A percentile compares a stretch with the other conserved stretches of the same genome.
Evolutionary conservation across 2,329 filamentous ascomycete genomes (phyloP).

Genomic region (Coniella lustricola): DNA sequence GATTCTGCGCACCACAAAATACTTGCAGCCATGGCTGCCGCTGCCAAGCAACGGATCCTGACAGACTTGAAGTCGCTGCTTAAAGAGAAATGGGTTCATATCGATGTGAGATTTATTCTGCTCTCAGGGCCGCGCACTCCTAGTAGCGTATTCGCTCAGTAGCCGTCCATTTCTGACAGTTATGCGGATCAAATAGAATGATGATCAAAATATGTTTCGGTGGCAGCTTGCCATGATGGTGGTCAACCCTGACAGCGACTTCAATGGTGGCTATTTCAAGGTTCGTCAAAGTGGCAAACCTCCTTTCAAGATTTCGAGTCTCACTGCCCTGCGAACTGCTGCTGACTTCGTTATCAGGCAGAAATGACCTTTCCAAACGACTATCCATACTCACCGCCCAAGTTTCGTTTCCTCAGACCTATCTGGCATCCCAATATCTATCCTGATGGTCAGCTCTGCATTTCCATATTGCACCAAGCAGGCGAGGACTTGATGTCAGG

Average conservation of each 20-base stretch:
- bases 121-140: constrained; percentile 1
- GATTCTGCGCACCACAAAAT: not conserved
- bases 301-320: too few relatives aligned
- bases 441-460: constrained; percentile 81
- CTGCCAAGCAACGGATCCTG: constrained; percentile 75
- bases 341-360: constrained; percentile 41
- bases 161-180: not conserved
- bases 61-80: constrained; percentile 74
- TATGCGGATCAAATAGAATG: constrained; percentile 47
- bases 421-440: constrained; percentile 95
- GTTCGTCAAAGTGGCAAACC: constrained; percentile 28
- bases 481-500: constrained; percentile 92
- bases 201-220: constrained; percentile 75
- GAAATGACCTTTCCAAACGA: constrained; percentile 82
- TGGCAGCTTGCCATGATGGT: constrained; percentile 90
- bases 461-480: constrained; percentile 89
- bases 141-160: not conserved
- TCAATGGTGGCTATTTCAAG: constrained; percentile 88
- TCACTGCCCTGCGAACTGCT: not conserved
- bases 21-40: constrained; percentile 32
- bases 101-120: constrained; percentile 56
- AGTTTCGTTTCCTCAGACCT: constrained; percentile 73
- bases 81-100: constrained; percentile 90
- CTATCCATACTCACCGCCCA: constrained; percentile 84
- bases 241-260: constrained; percentile 83